Base-by-base conservation (phyloP, 2,329 filamentous ascomycete species). In the Beauveria varroae region DNA sequence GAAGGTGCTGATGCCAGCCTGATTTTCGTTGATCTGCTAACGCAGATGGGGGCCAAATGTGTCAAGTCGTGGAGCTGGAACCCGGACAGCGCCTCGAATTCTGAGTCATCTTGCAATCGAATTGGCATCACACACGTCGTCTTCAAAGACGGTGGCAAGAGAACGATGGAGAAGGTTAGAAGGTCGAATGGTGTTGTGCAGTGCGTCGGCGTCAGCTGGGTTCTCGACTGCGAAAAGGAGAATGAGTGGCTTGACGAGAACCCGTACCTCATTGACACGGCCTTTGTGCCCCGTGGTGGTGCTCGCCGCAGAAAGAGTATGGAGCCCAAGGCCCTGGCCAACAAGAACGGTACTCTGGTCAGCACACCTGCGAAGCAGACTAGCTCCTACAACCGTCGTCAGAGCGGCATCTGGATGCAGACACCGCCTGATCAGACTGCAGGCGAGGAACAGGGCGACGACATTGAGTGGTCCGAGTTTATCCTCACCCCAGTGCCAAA, bases 201-300 rank as follows among this genome's bases (percentile, higher is more conserved):
- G 67, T 96, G 91, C 74, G 91, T 96, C 60, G 91, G 91, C 55
- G 89, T 96, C 52, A 87, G 86, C 65, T 96, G 91, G 91, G 89
- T 95, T 60, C 81, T 96, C 64, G 91, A 96, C 67, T 93, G 90
- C 67, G 89, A 93, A 72, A 81, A 87, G 16, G 85, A 90, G 68
- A 89, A 89, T 64, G 78, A 84, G 70, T 93, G 90, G 90, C 78
- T 93, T 3, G 87, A 91, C 34, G 90, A 95, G 70, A 75, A 78
- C 0, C 78, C 83, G 0, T 93, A 91, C 71, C 79, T 81, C 51
- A 83, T 93, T 50, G 87, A 92, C 72, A 85, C 85, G 34, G 79
- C 81, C 2, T 76, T 86, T 49, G 75, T 89, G 40, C 87, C 89
- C 20, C 86, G 89, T 2, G 88, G 88, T 20, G 87, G 88, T 9